A percentile compares a stretch with the other conserved stretches of the same genome.
phyloP scores from a whole-genome alignment of 2,329 filamentous ascomycete species.

The Chrysoporthe cubensis region DNA sequence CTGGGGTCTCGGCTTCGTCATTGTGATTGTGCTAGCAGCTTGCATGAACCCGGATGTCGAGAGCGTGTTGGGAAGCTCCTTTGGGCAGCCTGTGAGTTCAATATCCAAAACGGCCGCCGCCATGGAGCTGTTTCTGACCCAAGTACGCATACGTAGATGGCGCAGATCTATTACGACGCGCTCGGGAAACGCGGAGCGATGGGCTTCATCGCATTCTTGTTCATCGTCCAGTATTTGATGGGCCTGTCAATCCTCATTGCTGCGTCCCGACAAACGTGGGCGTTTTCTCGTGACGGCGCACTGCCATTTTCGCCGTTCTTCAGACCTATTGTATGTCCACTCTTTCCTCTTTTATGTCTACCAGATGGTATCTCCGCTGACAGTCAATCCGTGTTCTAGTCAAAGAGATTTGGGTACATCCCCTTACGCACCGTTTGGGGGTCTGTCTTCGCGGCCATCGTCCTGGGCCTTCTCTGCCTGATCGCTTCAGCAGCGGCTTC shows the following conservation, averaged over 20 bases:
- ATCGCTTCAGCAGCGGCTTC: slow-evolving; percentile 60
- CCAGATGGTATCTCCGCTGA: neutral
- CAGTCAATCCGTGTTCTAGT: slow-evolving; percentile 33
- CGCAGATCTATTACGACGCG: slow-evolving; percentile 63
- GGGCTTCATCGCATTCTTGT: slow-evolving; percentile 61
- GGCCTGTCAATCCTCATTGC: slow-evolving; percentile 62
- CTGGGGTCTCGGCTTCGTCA: slow-evolving; percentile 59
- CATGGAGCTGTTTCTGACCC: neutral
- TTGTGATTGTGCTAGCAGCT: slow-evolving; percentile 60
- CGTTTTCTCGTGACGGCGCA: slow-evolving; percentile 65
- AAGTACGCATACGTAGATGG: slow-evolving; percentile 31
- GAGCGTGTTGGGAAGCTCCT: slow-evolving; percentile 50
- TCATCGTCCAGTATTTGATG: slow-evolving; percentile 66
- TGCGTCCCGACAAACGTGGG: slow-evolving; percentile 64
- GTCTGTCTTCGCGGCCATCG: slow-evolving; percentile 51
- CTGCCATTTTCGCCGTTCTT: slow-evolving; percentile 63
- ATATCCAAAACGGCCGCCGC: neutral
- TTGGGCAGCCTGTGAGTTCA: slow-evolving; percentile 61
- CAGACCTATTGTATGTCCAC: slow-evolving; percentile 48
- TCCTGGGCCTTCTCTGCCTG: slow-evolving; percentile 61
- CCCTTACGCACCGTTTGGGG: slow-evolving; percentile 61
- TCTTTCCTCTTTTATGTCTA: neutral
- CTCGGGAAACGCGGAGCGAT: slow-evolving; percentile 62
- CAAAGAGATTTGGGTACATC: slow-evolving; percentile 58
- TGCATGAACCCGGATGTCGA: slow-evolving; percentile 58